phyloP scores from a whole-genome alignment of 352 stramenopile species.

The Phytophthora crassamura region DNA sequence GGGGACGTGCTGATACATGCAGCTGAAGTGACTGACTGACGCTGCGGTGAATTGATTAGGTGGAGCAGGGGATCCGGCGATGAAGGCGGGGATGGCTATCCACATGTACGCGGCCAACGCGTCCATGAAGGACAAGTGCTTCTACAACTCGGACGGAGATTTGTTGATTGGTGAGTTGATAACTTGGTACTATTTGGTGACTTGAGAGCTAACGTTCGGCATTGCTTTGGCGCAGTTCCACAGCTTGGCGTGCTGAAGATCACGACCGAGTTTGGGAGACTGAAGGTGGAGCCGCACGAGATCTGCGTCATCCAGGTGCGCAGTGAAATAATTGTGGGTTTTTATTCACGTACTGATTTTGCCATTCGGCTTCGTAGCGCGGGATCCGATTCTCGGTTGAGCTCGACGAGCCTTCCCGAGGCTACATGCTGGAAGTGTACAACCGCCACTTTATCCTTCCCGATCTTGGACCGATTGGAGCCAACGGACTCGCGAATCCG shows the following conservation, averaged over 20 bases:
- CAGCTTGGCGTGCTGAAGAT: slow-evolving; percentile 92
- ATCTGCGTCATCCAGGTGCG: slow-evolving; percentile 95
- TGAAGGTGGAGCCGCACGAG: slow-evolving; percentile 88
- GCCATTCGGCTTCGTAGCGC: slow-evolving; percentile 40
- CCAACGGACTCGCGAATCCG: slow-evolving; percentile 96
- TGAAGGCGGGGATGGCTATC: slow-evolving; percentile 93
- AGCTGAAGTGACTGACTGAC: not conserved
- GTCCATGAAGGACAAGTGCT: slow-evolving; percentile 91
- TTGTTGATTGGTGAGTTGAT: slow-evolving; percentile 88
- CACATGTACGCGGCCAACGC: slow-evolving; percentile 94
- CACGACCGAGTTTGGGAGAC: slow-evolving; percentile 93
- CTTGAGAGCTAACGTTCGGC: not conserved
- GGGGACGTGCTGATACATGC: slow-evolving; percentile 1
- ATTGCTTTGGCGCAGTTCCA: slow-evolving; percentile 64
- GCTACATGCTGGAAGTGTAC: slow-evolving; percentile 97
- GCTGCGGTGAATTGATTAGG: slow-evolving; percentile 16
- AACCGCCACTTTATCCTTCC: slow-evolving; percentile 96
- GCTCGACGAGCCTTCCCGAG: slow-evolving; percentile 81
- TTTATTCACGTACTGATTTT: too few species aligned
- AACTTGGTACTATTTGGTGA: not conserved
- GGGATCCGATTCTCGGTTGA: slow-evolving; percentile 95
- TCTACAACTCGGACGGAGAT: slow-evolving; percentile 98
- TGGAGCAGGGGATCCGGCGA: slow-evolving; percentile 86
- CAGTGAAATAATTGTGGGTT: not conserved
- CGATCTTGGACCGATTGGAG: slow-evolving; percentile 95